Evolutionary conservation across 345 rosid species (phyloP), one percentile per base, ranked within the genome.

Genomic region (Dipteronia sinensis): DNA sequence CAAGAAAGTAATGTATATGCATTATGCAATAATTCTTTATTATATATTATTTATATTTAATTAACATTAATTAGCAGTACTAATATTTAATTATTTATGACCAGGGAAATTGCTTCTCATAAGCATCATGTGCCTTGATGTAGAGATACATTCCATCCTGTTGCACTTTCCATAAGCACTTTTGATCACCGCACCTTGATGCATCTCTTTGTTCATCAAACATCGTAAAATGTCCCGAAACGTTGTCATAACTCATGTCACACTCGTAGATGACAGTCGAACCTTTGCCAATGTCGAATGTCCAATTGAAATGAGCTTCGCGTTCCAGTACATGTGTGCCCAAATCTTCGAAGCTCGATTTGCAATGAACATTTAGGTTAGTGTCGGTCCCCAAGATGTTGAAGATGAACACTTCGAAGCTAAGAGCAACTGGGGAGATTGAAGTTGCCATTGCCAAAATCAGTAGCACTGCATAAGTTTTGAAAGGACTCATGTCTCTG

Each of bases 71-170:
- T 34, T 34, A 34, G 38, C 38, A 34, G 38, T 34, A 46, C 13
- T 17, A 16, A 15, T 53, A 15, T 15, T 53, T 20, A 59, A 16
- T 4, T 53, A 15, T 15, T 53, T 20, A 59, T 59, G 27, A 25
- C 77, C 81, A 78, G n/a, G 46, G 46, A 67, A 12, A 73, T 25
- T 67, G 77, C 59, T 65, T 19, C 73, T 55, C 38, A 29, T 78
- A 73, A 65, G 25, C 34, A 72, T 44, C 55, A 3, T 8, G 6
- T 2, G 10, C 29, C 40, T 55, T 23, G 67, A 66, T 58, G 38
- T 65, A 72, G 20, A 78, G 81, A 44, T 55, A 73, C 31, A 73
- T 40, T 13, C 81, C 77, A 2, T 78, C 73, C 15, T 42, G 19
- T 6, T 42, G 22, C 27, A 66, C 22, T 12, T 29, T 13, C 81